Evolutionary conservation across 2,329 filamentous ascomycete species (phyloP).

Genomic region (Hirsutella minnesotensis): DNA sequence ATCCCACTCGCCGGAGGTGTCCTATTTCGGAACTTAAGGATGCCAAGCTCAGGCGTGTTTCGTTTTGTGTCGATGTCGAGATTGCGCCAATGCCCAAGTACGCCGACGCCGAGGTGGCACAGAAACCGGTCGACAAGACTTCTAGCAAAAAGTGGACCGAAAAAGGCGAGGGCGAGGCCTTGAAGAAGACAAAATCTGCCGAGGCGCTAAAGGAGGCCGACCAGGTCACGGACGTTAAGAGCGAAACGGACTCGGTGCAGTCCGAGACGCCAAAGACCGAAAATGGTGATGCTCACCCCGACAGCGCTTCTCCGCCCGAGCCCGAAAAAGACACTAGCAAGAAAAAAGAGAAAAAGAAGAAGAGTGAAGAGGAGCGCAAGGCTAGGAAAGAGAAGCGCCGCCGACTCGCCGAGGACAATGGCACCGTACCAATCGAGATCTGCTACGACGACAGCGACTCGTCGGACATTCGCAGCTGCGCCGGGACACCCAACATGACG

Average conservation of each 20-base stretch:
- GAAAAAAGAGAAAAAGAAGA: conserved; percentile 95
- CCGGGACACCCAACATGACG: conserved; percentile 10
- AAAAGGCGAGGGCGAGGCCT: conserved; percentile 60
- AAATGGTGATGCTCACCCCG: neutral
- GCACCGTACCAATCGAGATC: conserved; percentile 74
- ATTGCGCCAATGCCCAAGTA: conserved; percentile 83
- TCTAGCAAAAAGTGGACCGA: conserved; percentile 54
- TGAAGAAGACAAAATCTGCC: conserved; percentile 52
- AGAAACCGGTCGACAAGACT: conserved; percentile 30
- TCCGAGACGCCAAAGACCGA: conserved; percentile 20
- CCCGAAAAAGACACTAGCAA: conserved; percentile 37
- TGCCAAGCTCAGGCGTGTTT: conserved; percentile 72
- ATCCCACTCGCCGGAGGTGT: conserved; percentile 68
- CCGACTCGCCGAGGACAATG: conserved; percentile 76
- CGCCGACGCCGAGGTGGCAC: conserved; percentile 41
- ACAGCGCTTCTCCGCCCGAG: conserved; percentile 8
- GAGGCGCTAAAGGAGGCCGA: conserved; percentile 29
- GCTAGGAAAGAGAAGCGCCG: conserved; percentile 84
- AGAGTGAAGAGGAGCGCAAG: conserved; percentile 84
- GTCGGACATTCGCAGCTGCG: conserved; percentile 14
- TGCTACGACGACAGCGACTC: conserved; percentile 58
- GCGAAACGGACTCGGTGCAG: neutral
- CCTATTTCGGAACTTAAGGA: conserved; percentile 67
- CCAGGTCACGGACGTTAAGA: neutral
- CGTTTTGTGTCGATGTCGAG: conserved; percentile 95